phyloP scores from a whole-genome alignment of 2,329 filamentous ascomycete species.

The Cladophialophora bantiana region DNA sequence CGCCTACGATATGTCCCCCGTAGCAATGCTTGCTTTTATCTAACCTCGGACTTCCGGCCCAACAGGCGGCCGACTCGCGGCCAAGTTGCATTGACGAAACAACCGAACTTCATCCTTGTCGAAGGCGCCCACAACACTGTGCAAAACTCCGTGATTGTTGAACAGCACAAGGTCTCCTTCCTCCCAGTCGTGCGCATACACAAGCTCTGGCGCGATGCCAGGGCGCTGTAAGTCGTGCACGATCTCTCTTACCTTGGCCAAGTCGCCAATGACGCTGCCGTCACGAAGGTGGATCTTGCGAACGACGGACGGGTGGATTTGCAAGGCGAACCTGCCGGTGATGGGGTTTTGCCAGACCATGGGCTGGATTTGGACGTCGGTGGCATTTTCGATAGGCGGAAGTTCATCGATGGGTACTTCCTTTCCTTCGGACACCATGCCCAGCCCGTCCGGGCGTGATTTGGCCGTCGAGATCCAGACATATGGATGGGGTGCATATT shows the following conservation, averaged over 20 bases:
- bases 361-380: slow-evolving; percentile 73
- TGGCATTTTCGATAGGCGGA: slow-evolving; percentile 66
- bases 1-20: neutral
- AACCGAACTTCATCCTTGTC: slow-evolving; percentile 74
- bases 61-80: slow-evolving; percentile 65
- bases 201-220: slow-evolving; percentile 70
- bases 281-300: slow-evolving; percentile 72
- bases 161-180: slow-evolving; percentile 79
- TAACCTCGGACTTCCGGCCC: slow-evolving; percentile 51
- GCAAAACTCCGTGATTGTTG: slow-evolving; percentile 77
- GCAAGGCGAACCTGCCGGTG: slow-evolving; percentile 72
- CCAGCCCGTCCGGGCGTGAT: slow-evolving; percentile 72
- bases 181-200: slow-evolving; percentile 79
- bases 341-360: slow-evolving; percentile 80
- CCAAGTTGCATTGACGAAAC: slow-evolving; percentile 81
- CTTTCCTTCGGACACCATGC: slow-evolving; percentile 70
- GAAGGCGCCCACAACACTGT: slow-evolving; percentile 78
- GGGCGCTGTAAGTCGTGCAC: slow-evolving; percentile 76
- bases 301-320: slow-evolving; percentile 76
- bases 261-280: slow-evolving; percentile 72
- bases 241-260: slow-evolving; percentile 70
- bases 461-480: slow-evolving; percentile 78
- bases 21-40: neutral
- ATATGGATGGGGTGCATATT: slow-evolving; percentile 81
- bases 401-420: slow-evolving; percentile 68